Percentiles rank a stretch among this genome's conserved stretches.
phyloP scores from a whole-genome alignment of 2,329 filamentous ascomycete genomes.

The Hirsutella thompsonii region DNA sequence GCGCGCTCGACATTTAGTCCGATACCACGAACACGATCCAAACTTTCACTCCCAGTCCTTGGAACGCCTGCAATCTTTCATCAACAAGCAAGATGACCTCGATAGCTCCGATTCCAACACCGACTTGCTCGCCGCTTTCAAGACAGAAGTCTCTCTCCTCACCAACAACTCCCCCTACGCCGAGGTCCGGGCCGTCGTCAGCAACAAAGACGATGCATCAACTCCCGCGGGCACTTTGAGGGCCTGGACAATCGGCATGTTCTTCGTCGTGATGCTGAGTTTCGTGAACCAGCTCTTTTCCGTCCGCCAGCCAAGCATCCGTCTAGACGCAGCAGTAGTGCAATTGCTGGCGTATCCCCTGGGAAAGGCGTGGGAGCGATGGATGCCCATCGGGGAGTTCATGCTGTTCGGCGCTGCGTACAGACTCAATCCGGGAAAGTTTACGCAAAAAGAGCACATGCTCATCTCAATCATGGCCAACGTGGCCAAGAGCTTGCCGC shows the following conservation, averaged over 20 bases:
- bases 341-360: slow-evolving; percentile 39
- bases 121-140: no score
- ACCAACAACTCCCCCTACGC: slow-evolving; percentile 8
- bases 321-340: slow-evolving; percentile 34
- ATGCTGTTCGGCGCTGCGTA: slow-evolving; percentile 24
- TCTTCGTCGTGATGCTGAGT: slow-evolving; percentile 30
- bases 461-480: slow-evolving; percentile 45
- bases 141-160: no score
- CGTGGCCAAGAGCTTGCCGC: slow-evolving; percentile 29
- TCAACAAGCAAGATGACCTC: no score
- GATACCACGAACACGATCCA: no score
- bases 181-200: slow-evolving; percentile 40
- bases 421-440: slow-evolving; percentile 36
- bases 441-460: slow-evolving; percentile 44
- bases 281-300: slow-evolving; percentile 43
- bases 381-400: slow-evolving; percentile 26
- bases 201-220: slow-evolving; percentile 37
- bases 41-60: no score
- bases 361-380: slow-evolving; percentile 29
- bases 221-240: slow-evolving; percentile 37
- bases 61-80: no score
- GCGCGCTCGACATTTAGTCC: no score
- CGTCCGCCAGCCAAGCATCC: slow-evolving; percentile 37
- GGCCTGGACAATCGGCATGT: slow-evolving; percentile 34
- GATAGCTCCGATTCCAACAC: no score